These are phyloP conservation scores for Candida hungchunana DNA, from an alignment of 805 yeast species.

Conservation along the genomic window DNA sequence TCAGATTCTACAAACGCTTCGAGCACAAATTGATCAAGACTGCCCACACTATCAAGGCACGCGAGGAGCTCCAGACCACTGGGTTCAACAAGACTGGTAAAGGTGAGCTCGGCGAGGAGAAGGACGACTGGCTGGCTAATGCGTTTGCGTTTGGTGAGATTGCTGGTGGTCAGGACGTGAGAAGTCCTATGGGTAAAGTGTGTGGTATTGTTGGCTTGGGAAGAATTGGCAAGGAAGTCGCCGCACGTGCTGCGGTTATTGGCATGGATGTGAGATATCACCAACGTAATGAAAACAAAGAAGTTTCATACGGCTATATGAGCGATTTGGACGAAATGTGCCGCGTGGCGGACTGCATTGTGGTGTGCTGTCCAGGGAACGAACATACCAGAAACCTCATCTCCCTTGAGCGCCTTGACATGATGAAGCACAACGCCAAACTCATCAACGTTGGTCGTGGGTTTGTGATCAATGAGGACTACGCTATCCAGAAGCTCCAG, in stretches of 20 bases:
- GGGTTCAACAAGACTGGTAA: conserved; percentile 14
- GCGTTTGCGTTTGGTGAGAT: conserved; percentile 36
- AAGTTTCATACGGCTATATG: conserved; percentile 32
- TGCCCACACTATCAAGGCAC: conserved; percentile 38
- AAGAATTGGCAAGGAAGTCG: conserved; percentile 53
- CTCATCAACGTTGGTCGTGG: conserved; percentile 63
- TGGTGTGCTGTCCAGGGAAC: conserved; percentile 55
- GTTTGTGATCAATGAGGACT: conserved; percentile 43
- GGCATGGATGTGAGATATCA: conserved; percentile 59
- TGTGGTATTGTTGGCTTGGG: conserved; percentile 61
- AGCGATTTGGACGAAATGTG: conserved; percentile 31
- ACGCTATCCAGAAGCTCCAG: conserved; percentile 35
- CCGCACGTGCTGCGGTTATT: conserved; percentile 41
- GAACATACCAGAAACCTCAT: conserved; percentile 47
- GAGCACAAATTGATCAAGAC: conserved; percentile 28
- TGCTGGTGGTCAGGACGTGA: conserved; percentile 32
- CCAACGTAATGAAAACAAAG: conserved; percentile 41
- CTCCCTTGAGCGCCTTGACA: conserved; percentile 35
- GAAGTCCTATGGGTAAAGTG: conserved; percentile 43
- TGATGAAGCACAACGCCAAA: conserved; percentile 37
- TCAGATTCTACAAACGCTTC: conserved; percentile 45
- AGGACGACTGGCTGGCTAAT: conserved; percentile 15
- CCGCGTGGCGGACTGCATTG: conserved; percentile 44
- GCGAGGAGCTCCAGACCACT: conserved; percentile 35
- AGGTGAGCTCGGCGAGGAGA: conserved; percentile 31